phyloP scores from a whole-genome alignment of 495 filamentous ascomycete species.

The Penicillium longicatenatum region DNA sequence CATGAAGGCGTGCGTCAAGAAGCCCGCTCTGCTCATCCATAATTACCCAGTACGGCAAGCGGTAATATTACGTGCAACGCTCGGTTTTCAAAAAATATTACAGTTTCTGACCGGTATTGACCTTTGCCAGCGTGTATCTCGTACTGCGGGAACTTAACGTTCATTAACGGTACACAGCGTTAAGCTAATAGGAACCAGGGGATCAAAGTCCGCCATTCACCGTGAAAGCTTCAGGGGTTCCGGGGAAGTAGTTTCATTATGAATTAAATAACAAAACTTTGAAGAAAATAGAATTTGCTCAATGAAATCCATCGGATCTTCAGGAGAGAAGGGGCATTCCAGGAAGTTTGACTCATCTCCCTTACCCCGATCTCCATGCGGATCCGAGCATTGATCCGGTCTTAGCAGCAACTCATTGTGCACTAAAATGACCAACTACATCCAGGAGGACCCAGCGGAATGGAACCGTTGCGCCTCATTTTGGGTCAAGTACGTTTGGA shows the following conservation, averaged over 20 bases:
- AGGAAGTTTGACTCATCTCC: background rate
- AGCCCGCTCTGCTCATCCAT: constrained; percentile 1
- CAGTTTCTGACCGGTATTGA: constrained; percentile 1
- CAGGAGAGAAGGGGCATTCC: constrained; percentile 29
- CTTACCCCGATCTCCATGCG: constrained; percentile 3
- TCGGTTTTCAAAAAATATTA: background rate
- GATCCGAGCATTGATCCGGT: constrained; percentile 4
- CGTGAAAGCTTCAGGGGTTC: constrained; percentile 18
- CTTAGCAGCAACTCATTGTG: background rate
- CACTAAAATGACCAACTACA: background rate
- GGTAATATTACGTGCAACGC: background rate
- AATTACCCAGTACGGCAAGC: background rate
- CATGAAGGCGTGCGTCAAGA: constrained; percentile 23
- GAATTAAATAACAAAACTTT: background rate
- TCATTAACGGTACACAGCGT: background rate
- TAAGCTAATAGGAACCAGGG: constrained; percentile 20
- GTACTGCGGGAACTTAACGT: background rate
- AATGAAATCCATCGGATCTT: constrained; percentile 21
- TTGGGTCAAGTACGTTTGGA: constrained; percentile 5
- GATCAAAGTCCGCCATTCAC: constrained; percentile 17
- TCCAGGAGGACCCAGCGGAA: constrained; percentile 18
- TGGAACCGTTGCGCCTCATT: constrained; percentile 34
- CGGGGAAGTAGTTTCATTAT: background rate
- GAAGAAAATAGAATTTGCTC: background rate
- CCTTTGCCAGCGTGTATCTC: background rate